These are phyloP conservation scores for Chionographis japonica DNA, from an alignment of 106 monocot species.

Conservation along the genomic window DNA sequence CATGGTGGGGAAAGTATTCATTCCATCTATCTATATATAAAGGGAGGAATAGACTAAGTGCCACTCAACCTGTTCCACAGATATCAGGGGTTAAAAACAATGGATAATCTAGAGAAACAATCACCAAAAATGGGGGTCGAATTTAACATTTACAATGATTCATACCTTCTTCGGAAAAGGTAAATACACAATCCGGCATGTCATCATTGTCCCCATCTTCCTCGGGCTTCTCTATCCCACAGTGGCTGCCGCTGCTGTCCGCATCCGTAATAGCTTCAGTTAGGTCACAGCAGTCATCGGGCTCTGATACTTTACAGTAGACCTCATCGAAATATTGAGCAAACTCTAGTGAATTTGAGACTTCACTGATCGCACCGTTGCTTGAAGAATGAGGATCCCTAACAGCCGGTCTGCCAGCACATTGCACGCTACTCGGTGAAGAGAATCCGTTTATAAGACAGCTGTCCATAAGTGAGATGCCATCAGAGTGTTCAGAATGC, in stretches of 20 bases:
- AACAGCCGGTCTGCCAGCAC: conserved; percentile 3
- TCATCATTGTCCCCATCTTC: conserved; percentile 84
- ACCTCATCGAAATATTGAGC: conserved; percentile 64
- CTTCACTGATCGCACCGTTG: conserved; percentile 18
- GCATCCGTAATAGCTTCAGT: conserved; percentile 76
- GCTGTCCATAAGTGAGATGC: conserved; percentile 18
- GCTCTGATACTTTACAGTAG: conserved; percentile 70
- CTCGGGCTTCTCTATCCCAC: conserved; percentile 64
- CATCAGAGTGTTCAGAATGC: conserved; percentile 7
- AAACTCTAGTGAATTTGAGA: conserved; percentile 42
- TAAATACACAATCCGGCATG: conserved; percentile 73
- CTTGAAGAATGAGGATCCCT: conserved; percentile 9
- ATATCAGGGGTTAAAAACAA: neutral
- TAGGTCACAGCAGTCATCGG: conserved; percentile 67
- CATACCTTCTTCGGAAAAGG: conserved; percentile 82
- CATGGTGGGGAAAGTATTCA: neutral
- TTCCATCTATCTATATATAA: neutral
- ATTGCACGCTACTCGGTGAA: conserved; percentile 12
- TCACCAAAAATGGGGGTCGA: neutral
- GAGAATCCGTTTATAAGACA: conserved; percentile 18
- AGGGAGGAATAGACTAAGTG: neutral
- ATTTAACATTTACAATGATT: neutral
- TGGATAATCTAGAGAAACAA: no score
- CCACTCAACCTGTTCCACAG: conserved; percentile 6
- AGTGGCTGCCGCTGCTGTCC: conserved; percentile 80